Base-by-base conservation (phyloP, 1,284 basidiomycete species). In the Rhodotorula sp. region DNA sequence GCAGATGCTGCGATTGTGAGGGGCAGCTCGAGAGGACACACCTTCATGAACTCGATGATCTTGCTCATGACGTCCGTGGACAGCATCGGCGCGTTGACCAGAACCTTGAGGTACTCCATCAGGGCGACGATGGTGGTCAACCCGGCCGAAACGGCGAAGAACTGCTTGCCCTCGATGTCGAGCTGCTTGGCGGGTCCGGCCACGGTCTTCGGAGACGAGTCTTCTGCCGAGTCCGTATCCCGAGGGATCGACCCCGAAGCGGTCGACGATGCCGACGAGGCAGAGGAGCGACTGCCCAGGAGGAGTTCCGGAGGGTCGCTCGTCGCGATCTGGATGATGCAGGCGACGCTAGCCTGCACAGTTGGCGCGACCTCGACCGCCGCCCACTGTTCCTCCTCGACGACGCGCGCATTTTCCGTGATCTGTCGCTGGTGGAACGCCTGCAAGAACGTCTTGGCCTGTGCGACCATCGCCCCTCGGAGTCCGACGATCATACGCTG, bases 21-120 rank as follows among this genome's bases (percentile, higher is more conserved):
- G 1, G 12, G 18, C 19, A 28, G 28, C n/a, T 15, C 19, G 12
- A 28, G 23, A 14, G 28, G 31, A 67, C 81, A 68, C 64, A 83
- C 84, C 83, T 97, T 98, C 73, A 99, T 84, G 79, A 97, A 95
- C 81, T 99, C 97, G 77, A 99, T 92, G 21, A 95, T 86, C 55
- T 93, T 88, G 69, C 88, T 88, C 91, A 99, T 97, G 43, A 90
- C 88, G 80, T 99, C 97, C 65, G 92, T 97, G 57, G 92, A 94
- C 61, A 98, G 85, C 80, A 91, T 85, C 43, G 91, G 87, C 74
- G 97, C 83, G 79, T 95, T 97, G 78, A 95, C 86, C 70, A 98
- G 89, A 60, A 98, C 85, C 72, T 88, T 87, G 69, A 97, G 84
- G 81, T 99, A 99, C 80, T 97, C 94, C 58, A 88, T 80, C 21